phyloP scores from a whole-genome alignment of 345 rosid genomes.

The Lepidium sativum region DNA sequence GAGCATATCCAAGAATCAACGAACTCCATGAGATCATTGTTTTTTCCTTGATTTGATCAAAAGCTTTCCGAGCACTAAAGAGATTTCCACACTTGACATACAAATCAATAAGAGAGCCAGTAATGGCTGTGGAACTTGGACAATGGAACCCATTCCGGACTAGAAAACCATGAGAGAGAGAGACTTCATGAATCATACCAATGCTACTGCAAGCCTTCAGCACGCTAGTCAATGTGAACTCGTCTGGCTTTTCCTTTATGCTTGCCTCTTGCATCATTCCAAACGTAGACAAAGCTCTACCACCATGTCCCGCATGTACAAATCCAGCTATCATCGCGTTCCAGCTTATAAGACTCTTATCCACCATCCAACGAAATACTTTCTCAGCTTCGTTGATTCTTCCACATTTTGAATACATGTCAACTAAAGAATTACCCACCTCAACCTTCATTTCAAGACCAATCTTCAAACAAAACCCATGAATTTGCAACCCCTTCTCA shows the following conservation, averaged over 20 bases:
- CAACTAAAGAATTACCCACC: slow-evolving; percentile 69
- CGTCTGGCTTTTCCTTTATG: slow-evolving; percentile 44
- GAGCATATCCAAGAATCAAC: slow-evolving; percentile 77
- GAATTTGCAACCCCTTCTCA: slow-evolving; percentile 56
- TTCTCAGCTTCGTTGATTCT: slow-evolving; percentile 43
- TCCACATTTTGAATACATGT: slow-evolving; percentile 79
- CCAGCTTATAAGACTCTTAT: slow-evolving; percentile 57
- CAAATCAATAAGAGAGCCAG: slow-evolving; percentile 65
- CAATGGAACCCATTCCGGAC: slow-evolving; percentile 50
- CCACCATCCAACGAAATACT: slow-evolving; percentile 41
- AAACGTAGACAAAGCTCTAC: slow-evolving; percentile 56
- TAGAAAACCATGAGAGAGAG: slow-evolving; percentile 60
- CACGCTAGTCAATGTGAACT: slow-evolving; percentile 57
- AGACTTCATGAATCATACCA: slow-evolving; percentile 43
- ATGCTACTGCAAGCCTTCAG: slow-evolving; percentile 58
- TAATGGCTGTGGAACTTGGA: slow-evolving; percentile 31
- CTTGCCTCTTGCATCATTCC: slow-evolving; percentile 35
- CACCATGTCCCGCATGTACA: slow-evolving; percentile 37
- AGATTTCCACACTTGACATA: slow-evolving; percentile 65
- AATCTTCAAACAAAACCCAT: slow-evolving; percentile 46
- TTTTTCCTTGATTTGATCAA: slow-evolving; percentile 47
- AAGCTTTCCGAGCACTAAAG: slow-evolving; percentile 47
- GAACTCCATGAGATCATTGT: slow-evolving; percentile 66
- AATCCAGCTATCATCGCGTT: slow-evolving; percentile 69
- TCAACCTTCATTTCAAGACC: slow-evolving; percentile 44